Evolutionary conservation across 306 rosid species (phyloP), one percentile per base, ranked within the genome.

Genomic region (Casuarina cunninghamiana): DNA sequence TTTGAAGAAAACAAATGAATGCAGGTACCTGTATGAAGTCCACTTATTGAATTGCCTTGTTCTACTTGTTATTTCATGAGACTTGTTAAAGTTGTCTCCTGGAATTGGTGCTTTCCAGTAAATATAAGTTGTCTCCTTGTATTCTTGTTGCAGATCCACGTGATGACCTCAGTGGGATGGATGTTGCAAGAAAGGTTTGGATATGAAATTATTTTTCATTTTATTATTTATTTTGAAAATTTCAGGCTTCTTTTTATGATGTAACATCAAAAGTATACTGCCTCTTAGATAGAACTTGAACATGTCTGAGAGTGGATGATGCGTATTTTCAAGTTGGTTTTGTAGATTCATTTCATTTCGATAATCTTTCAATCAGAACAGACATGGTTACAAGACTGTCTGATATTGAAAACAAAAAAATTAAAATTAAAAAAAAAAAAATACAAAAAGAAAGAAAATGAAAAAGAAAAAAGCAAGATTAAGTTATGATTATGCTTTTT

Each of bases 81-180:
- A 57, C 76, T 15, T 71, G 61, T 50, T 11, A 11, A 46, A 45
- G 63, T 70, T 55, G 3, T 35, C 39, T 82, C 55, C 50, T 58
- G 51, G 4, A 17, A 62, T 38, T 76, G 17, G 43, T 67, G 51
- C 13, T 32, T 79, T 67, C 53, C 65, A 49, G 44, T 69, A 72
- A 50, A 60, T 39, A 53, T 81, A 53, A 50, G 50, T 62, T 49
- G 76, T 74, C 79, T 74, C 21, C 66, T 60, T 74, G 21, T 84
- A 32, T 79, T 32, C 6, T 75, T 77, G 79, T 79, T 83, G 92
- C 94, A 94, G 97, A 94, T 89, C 98, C 98, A 19, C 98, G 97
- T 76, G 98, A 94, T 66, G 98, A 94, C 82, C 97, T 94, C 46
- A 81, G 97, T 74, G 97, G 98, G 79, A 89, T 87, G 97, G 98